Conservation (phyloP, 169 alveolate species). For the Cryptosporidium canis region DNA sequence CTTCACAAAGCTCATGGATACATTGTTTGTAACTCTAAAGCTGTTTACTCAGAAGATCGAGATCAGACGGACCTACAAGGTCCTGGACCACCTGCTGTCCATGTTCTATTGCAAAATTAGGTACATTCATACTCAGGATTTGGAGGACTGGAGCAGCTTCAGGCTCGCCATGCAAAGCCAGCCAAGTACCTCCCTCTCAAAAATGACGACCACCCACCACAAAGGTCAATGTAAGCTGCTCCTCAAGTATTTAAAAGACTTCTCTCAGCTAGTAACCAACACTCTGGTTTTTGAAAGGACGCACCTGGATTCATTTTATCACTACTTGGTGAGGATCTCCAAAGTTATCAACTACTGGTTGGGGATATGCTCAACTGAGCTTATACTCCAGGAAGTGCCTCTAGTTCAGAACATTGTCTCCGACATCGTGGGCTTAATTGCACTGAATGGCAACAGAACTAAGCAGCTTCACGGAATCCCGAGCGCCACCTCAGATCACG, state of each 20-base stretch:
- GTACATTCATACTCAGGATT: neutral
- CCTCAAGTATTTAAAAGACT: neutral
- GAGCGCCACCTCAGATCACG: neutral
- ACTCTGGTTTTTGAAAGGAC: neutral
- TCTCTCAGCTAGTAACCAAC: neutral
- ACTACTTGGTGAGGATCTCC: slow-evolving; percentile 12
- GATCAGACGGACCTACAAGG: neutral
- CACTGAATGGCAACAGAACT: neutral
- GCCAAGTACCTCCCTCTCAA: too few relatives aligned
- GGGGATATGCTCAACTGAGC: neutral
- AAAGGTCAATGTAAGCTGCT: slow-evolving; percentile 1
- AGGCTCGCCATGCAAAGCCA: too few relatives aligned
- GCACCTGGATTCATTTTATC: slow-evolving; percentile 16
- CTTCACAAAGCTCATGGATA: neutral
- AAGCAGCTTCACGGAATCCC: neutral
- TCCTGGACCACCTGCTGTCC: neutral
- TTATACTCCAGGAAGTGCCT: neutral
- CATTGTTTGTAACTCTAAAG: neutral
- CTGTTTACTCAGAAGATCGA: neutral
- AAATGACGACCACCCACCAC: too few relatives aligned
- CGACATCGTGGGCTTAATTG: neutral
- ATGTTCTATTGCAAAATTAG: slow-evolving; percentile 17
- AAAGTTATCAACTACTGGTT: slow-evolving; percentile 28
- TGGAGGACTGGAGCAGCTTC: neutral
- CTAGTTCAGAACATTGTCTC: slow-evolving; percentile 8